A percentile compares a stretch with the other conserved stretches of the same genome.
Conservation (phyloP, 495 filamentous ascomycete species). For the Neurospora africana region DNA sequence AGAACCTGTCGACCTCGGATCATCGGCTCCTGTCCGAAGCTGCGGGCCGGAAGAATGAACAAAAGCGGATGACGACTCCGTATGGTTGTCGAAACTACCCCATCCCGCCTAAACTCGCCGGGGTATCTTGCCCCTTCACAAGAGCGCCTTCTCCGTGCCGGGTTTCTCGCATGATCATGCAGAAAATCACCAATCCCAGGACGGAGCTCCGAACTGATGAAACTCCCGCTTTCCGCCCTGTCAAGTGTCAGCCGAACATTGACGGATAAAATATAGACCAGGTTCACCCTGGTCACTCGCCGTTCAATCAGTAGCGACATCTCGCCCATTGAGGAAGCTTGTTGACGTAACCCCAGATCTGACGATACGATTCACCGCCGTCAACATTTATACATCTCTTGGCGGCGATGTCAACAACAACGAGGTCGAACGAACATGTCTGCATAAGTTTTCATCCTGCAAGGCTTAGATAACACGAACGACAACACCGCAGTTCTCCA, state of each 20-base stretch:
- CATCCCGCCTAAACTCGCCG: background rate
- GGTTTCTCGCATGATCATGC: background rate
- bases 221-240: background rate
- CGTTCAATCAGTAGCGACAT: background rate
- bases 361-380: background rate
- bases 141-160: background rate
- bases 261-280: background rate
- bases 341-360: background rate
- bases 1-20: background rate
- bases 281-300: background rate
- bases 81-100: background rate
- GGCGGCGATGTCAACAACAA: background rate
- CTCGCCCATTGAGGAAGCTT: background rate
- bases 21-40: background rate
- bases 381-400: background rate
- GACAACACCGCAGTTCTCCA: background rate
- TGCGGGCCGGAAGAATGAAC: background rate
- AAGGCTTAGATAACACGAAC: background rate
- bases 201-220: background rate
- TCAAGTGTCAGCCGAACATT: background rate
- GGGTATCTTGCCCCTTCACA: background rate
- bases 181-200: background rate
- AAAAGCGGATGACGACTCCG: background rate
- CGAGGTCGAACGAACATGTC: background rate
- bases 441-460: background rate